Evolutionary conservation across 441 rosid species (phyloP), one percentile per base, ranked within the genome.

Genomic region (Arabidopsis hybrid): DNA sequence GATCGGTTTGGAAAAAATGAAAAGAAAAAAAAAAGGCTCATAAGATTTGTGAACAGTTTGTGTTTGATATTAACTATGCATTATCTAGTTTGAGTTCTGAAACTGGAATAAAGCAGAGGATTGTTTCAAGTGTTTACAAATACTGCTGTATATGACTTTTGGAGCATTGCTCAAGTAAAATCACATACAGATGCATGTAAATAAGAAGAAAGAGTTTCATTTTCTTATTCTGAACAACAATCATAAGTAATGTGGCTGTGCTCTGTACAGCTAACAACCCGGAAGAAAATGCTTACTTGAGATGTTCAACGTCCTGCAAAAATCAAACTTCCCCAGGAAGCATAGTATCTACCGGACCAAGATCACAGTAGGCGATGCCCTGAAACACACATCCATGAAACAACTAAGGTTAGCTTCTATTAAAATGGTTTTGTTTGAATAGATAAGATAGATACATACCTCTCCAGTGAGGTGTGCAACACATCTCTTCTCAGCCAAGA

Each of bases 381-480:
- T 95, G 89, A 69, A 75, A 80, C 72, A 21, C 35, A 50, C 49
- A 77, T 58, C 45, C 38, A 34, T 63, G 14, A 60, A 76, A 14
- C 34, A 46, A 32, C 51, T 50, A 40, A 47, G 46, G 57, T 62
- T 77, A 59, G 71, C 42, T 69, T 68, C 47, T 59, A 62, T 8
- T 13, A 66, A 14, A 36, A 65, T 10, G n/a, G 26, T 56, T 13
- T 63, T 69, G 36, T 38, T 56, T 56, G 34, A 56, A 56, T 13
- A 45, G 7, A 18, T 10, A 57, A 5, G 17, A 64, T 8, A 40
- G 49, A 60, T 58, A 69, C 74, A 53, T 82, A 90, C 97, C 79
- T 91, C 98, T 67, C 99, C 99, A 5, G 80, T 92, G 50, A 95
- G 96, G 84, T 95, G 99, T 56, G 98, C 98, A 17, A 95, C 98